These are phyloP conservation scores for Skeletonema costatum DNA, from an alignment of 108 stramenopile species.

Conservation along the genomic window DNA sequence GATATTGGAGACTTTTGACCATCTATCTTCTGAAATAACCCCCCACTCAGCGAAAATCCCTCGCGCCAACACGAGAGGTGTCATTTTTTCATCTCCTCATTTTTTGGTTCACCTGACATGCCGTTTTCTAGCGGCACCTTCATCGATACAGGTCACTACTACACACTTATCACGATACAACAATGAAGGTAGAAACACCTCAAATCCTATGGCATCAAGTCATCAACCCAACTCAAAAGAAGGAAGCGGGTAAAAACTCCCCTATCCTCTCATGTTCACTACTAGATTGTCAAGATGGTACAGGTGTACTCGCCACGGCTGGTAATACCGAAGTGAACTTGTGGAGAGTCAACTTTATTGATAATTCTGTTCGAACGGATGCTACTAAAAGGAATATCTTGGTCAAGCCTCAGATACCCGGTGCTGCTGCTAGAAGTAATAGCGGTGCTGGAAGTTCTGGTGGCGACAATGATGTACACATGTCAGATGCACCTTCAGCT, in stretches of 20 bases:
- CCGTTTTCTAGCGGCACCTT: neutral
- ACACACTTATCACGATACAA: neutral
- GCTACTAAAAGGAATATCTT: neutral
- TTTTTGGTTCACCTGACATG: neutral
- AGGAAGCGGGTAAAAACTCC: constrained; percentile 83
- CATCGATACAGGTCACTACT: too few species aligned
- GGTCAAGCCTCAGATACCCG: constrained; percentile 6
- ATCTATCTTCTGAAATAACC: too few species aligned
- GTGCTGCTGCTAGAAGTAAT: neutral
- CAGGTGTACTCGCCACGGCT: constrained; percentile 85
- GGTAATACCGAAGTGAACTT: constrained; percentile 89
- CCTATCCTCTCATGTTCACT: constrained; percentile 75
- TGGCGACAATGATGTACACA: neutral
- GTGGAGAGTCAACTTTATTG: constrained; percentile 50
- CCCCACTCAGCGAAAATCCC: too few species aligned
- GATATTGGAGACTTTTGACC: too few species aligned
- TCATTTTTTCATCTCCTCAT: neutral
- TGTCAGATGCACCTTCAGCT: constrained; percentile 6
- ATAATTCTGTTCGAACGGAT: constrained; percentile 15
- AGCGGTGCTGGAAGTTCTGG: neutral
- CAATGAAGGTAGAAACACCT: constrained; percentile 95
- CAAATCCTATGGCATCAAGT: constrained; percentile 90
- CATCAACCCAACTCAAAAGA: constrained; percentile 59
- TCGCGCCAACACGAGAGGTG: too few species aligned
- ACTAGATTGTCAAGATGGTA: constrained; percentile 19